These are phyloP conservation scores for Hansenula lynferdii DNA, from an alignment of 1,139 yeast genomes.

Conservation along the genomic window DNA sequence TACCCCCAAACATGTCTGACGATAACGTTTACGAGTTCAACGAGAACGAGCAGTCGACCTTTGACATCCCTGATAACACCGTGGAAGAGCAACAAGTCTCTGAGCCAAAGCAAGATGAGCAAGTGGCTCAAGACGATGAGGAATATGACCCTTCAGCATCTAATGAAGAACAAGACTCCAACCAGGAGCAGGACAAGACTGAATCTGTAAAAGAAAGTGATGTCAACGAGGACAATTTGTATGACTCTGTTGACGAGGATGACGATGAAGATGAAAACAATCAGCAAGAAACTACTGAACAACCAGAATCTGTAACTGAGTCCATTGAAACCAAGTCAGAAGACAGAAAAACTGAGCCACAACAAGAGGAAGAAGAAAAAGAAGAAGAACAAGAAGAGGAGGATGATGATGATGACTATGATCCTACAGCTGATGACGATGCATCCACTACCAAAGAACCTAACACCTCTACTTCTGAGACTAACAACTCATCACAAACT, in stretches of 20 bases:
- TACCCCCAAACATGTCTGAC: constrained; percentile 4
- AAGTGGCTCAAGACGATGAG: constrained; percentile 1
- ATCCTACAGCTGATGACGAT: constrained; percentile 10
- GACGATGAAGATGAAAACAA: constrained; percentile 4
- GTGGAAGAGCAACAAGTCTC: background rate
- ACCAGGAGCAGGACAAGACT: background rate
- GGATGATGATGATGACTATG: constrained; percentile 14
- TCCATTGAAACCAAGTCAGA: constrained; percentile 5
- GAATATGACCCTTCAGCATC: constrained; percentile 1
- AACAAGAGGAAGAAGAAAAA: constrained; percentile 3
- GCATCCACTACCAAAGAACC: background rate
- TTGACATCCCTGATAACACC: constrained; percentile 1
- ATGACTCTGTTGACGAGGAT: constrained; percentile 10
- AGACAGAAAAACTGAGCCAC: constrained; percentile 4
- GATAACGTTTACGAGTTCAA: constrained; percentile 5
- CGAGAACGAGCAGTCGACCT: constrained; percentile 2
- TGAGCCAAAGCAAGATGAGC: background rate
- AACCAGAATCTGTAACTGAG: constrained; percentile 4
- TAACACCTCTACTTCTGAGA: background rate
- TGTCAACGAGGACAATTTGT: constrained; percentile 6
- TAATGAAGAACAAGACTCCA: background rate
- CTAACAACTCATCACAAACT: constrained; percentile 2
- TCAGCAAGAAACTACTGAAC: background rate
- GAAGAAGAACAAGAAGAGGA: constrained; percentile 7
- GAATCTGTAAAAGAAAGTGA: constrained; percentile 4